Conservation (phyloP, 2,329 filamentous ascomycete species). For the Albophoma yamanashiensis region DNA sequence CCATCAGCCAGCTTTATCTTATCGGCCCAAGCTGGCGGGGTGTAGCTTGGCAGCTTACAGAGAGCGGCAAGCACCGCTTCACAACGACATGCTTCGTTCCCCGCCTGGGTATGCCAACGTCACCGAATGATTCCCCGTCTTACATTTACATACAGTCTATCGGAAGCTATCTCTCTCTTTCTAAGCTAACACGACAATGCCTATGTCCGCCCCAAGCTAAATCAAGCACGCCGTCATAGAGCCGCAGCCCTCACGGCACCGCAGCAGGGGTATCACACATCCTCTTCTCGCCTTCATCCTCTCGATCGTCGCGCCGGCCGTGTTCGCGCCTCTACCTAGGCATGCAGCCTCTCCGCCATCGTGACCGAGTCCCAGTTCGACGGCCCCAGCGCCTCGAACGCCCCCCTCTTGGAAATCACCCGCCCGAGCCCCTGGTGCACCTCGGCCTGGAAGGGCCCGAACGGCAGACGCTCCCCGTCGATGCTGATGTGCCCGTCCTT, state of each 20-base stretch:
- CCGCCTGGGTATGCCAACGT: too few species aligned
- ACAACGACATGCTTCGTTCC: not conserved
- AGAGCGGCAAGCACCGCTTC: too few species aligned
- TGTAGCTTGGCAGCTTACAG: too few species aligned
- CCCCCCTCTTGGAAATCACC: constrained; percentile 66
- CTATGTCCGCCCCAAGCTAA: too few species aligned
- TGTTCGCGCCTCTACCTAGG: constrained; percentile 3
- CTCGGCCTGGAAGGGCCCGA: constrained; percentile 85
- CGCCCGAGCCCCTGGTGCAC: constrained; percentile 74
- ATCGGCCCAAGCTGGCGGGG: not conserved
- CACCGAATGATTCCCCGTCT: too few species aligned
- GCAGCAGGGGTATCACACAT: constrained; percentile 13
- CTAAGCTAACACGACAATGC: not conserved
- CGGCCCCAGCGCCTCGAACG: constrained; percentile 57
- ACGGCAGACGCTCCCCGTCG: constrained; percentile 81
- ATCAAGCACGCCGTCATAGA: not conserved
- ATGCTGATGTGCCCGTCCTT: constrained; percentile 81
- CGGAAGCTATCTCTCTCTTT: not conserved
- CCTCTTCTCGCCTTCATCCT: not conserved
- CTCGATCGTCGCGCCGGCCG: not conserved
- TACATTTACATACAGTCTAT: not conserved
- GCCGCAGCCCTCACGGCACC: not conserved
- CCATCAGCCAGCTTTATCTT: not conserved
- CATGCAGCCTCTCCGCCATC: constrained; percentile 17
- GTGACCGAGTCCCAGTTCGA: constrained; percentile 34